phyloP scores from a whole-genome alignment of 768 basidiomycete species.

The Suillus cothurnatus region DNA sequence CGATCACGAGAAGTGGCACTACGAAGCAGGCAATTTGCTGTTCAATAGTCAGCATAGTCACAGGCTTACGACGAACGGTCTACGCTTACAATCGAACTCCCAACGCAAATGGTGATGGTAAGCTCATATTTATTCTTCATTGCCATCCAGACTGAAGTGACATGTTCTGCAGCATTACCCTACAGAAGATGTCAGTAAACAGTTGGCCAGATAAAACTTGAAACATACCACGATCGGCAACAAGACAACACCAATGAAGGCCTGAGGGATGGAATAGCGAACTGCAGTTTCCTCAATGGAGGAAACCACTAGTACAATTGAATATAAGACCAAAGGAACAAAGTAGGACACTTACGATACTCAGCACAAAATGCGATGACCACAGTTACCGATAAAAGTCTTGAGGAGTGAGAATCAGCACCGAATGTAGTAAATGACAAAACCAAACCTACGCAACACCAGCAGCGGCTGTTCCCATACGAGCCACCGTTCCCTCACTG shows the following conservation, averaged over 20 bases:
- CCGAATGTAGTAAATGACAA: no score
- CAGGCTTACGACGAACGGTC: background rate
- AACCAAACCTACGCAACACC: slow-evolving; percentile 43
- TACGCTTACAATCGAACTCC: slow-evolving; percentile 73
- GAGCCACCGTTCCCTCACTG: slow-evolving; percentile 3
- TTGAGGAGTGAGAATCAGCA: slow-evolving; percentile 24
- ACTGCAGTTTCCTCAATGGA: slow-evolving; percentile 91
- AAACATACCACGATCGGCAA: slow-evolving; percentile 80
- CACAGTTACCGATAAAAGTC: slow-evolving; percentile 74
- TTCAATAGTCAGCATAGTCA: background rate
- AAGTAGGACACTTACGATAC: slow-evolving; percentile 53
- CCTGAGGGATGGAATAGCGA: slow-evolving; percentile 77
- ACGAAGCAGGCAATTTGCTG: slow-evolving; percentile 89
- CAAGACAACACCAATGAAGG: slow-evolving; percentile 86
- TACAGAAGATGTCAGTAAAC: slow-evolving; percentile 22
- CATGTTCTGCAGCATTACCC: slow-evolving; percentile 87
- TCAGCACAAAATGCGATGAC: slow-evolving; percentile 90
- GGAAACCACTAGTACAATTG: slow-evolving; percentile 62
- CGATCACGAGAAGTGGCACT: slow-evolving; percentile 82
- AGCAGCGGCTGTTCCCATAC: slow-evolving; percentile 76
- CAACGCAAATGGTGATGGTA: slow-evolving; percentile 80
- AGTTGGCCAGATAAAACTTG: background rate
- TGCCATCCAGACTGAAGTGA: slow-evolving; percentile 87
- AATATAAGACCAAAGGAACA: background rate
- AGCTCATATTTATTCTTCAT: slow-evolving; percentile 73